Percentiles rank a stretch among this genome's conserved stretches.
Evolutionary conservation across 2,329 filamentous ascomycete species (phyloP).

Genomic region (Bipolaris gigantea): DNA sequence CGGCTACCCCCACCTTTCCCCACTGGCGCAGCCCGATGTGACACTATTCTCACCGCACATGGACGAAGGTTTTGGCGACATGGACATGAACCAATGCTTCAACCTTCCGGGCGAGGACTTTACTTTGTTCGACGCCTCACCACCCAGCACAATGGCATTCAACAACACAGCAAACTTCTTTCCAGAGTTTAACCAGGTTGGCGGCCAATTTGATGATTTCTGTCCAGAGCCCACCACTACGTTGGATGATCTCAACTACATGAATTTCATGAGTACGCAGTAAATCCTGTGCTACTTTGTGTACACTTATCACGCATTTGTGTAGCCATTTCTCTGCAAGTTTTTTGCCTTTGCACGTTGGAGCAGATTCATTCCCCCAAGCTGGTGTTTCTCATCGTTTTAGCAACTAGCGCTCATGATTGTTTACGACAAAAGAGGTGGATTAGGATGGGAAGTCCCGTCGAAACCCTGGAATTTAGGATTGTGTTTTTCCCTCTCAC

Average conservation of each 20-base stretch:
- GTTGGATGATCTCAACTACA: slow-evolving; percentile 35
- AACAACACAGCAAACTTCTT: slow-evolving; percentile 41
- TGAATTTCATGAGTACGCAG: slow-evolving; percentile 29
- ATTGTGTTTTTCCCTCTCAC: slow-evolving; percentile 11
- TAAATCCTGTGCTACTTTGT: slow-evolving; percentile 19
- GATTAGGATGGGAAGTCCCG: slow-evolving; percentile 8
- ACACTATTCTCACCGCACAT: slow-evolving; percentile 68
- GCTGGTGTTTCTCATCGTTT: slow-evolving; percentile 22
- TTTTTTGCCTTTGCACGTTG: slow-evolving; percentile 18
- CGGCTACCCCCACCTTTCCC: slow-evolving; percentile 62
- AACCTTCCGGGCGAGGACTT: slow-evolving; percentile 58
- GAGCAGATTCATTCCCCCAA: slow-evolving; percentile 5
- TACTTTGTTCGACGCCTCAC: slow-evolving; percentile 55
- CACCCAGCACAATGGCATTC: slow-evolving; percentile 27
- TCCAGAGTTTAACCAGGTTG: slow-evolving; percentile 45
- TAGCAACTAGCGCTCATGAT: slow-evolving; percentile 21
- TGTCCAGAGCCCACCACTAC: slow-evolving; percentile 34
- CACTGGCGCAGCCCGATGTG: slow-evolving; percentile 66
- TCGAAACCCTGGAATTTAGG: slow-evolving; percentile 11
- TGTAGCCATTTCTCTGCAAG: slow-evolving; percentile 18
- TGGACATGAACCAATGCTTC: slow-evolving; percentile 35
- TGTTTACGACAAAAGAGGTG: slow-evolving; percentile 19
- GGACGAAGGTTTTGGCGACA: slow-evolving; percentile 66
- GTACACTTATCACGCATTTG: slow-evolving; percentile 28
- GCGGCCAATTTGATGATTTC: slow-evolving; percentile 43